These are phyloP conservation scores for Podila clonocystis DNA, from an alignment of 192 early-diverging fungal species.

Conservation along the genomic window DNA sequence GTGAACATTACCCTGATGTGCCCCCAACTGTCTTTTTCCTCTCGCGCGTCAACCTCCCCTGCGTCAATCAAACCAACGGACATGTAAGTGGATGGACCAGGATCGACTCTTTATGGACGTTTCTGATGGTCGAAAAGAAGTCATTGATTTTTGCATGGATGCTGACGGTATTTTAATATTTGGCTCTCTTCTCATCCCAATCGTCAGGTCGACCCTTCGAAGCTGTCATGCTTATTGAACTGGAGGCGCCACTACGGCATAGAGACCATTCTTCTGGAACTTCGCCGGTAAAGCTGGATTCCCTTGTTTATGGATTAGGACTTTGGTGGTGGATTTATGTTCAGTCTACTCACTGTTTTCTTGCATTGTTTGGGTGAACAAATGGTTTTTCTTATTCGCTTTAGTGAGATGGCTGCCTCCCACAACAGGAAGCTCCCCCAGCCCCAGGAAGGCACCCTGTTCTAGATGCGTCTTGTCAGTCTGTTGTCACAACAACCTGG, in stretches of 20 bases:
- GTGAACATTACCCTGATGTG: slow-evolving; percentile 83
- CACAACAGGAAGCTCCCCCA: slow-evolving; percentile 88
- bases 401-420: slow-evolving; percentile 89
- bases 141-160: neutral
- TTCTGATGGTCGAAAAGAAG: neutral
- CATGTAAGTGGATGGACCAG: slow-evolving; percentile 55
- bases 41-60: slow-evolving; percentile 86
- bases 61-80: slow-evolving; percentile 86
- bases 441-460: slow-evolving; percentile 84
- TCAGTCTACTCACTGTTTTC: neutral
- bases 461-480: slow-evolving; percentile 25
- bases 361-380: neutral
- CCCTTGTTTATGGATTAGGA: neutral
- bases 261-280: slow-evolving; percentile 82
- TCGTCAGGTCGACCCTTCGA: slow-evolving; percentile 69
- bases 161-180: too few species aligned
- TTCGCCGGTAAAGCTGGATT: slow-evolving; percentile 73
- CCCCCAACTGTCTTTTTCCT: slow-evolving; percentile 85
- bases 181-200: neutral
- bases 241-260: slow-evolving; percentile 88
- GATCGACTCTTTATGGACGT: too few species aligned
- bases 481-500: too few species aligned
- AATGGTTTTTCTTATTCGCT: neutral
- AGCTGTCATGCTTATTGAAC: slow-evolving; percentile 77
- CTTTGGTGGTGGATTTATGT: neutral